Evolutionary conservation across 179 eudicot genomes (phyloP).

Genomic region (Gypsophila paniculata): DNA sequence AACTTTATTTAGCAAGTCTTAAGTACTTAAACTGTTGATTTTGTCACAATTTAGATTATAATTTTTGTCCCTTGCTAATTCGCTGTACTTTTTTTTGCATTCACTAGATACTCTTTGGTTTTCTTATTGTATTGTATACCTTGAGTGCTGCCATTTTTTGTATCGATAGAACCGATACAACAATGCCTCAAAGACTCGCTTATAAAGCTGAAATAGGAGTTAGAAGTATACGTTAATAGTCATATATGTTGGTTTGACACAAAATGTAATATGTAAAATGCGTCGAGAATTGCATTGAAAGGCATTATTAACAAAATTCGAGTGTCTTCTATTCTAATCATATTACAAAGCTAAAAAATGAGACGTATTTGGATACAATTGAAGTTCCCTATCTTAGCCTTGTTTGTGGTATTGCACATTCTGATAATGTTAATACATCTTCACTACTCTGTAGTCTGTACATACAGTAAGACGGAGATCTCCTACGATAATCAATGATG

Average conservation of each 20-base stretch:
- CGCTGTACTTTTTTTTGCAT: background rate
- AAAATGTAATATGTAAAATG: background rate
- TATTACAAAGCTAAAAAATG: too few relatives aligned
- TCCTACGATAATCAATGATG: background rate
- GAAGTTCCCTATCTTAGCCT: too few relatives aligned
- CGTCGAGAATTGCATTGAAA: background rate
- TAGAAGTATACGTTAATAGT: background rate
- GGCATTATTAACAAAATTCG: background rate
- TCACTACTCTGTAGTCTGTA: background rate
- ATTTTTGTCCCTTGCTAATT: background rate
- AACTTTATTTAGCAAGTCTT: constrained; percentile 14
- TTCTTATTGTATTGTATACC: too few relatives aligned
- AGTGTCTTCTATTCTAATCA: too few relatives aligned
- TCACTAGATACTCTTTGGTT: background rate
- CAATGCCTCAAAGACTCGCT: background rate
- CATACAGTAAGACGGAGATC: background rate
- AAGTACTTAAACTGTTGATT: constrained; percentile 13
- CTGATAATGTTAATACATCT: background rate
- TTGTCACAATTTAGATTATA: background rate
- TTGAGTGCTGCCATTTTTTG: too few relatives aligned
- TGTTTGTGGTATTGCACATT: background rate
- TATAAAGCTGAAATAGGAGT: background rate
- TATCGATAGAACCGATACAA: background rate
- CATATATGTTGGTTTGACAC: background rate
- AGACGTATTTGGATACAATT: too few relatives aligned